phyloP scores from a whole-genome alignment of 2,329 filamentous ascomycete genomes.

The Cytospora chrysosperma region DNA sequence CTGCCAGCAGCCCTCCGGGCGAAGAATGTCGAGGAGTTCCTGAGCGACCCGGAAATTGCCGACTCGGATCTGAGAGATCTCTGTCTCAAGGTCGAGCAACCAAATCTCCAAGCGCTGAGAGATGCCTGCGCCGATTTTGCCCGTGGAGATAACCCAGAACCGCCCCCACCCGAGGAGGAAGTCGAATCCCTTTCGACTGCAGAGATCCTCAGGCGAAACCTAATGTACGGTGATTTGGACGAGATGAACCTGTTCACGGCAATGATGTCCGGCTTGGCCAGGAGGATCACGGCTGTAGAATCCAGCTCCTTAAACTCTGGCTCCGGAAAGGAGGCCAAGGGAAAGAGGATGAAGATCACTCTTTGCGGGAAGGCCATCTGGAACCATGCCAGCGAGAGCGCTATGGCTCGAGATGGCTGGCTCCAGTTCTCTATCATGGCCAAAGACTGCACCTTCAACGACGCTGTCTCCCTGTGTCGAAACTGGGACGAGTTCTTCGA shows the following conservation, averaged over 20 bases:
- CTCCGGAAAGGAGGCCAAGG: constrained; percentile 34
- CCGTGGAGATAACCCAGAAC: constrained; percentile 35
- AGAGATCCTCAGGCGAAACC: constrained; percentile 27
- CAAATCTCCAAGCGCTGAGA: constrained; percentile 47
- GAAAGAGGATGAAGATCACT: constrained; percentile 42
- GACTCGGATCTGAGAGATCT: constrained; percentile 45
- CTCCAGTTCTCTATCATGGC: constrained; percentile 51
- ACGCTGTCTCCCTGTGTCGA: constrained; percentile 46
- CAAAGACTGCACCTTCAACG: constrained; percentile 44
- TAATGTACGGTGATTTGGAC: constrained; percentile 29
- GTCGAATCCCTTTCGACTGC: constrained; percentile 34
- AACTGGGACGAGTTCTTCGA: constrained; percentile 52
- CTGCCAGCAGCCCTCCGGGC: constrained; percentile 45
- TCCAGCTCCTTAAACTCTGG: constrained; percentile 25
- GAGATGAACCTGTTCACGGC: constrained; percentile 28
- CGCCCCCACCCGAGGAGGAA: constrained; percentile 30
- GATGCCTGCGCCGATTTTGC: constrained; percentile 51
- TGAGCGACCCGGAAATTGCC: constrained; percentile 41
- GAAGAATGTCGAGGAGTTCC: constrained; percentile 45
- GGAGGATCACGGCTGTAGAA: background rate
- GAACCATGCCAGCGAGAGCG: constrained; percentile 49
- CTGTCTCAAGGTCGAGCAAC: constrained; percentile 47
- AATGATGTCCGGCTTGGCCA: constrained; percentile 30
- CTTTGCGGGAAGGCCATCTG: constrained; percentile 50
- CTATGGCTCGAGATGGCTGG: constrained; percentile 48